Conservation (phyloP, 306 rosid genomes). For the Medicago arabica region DNA sequence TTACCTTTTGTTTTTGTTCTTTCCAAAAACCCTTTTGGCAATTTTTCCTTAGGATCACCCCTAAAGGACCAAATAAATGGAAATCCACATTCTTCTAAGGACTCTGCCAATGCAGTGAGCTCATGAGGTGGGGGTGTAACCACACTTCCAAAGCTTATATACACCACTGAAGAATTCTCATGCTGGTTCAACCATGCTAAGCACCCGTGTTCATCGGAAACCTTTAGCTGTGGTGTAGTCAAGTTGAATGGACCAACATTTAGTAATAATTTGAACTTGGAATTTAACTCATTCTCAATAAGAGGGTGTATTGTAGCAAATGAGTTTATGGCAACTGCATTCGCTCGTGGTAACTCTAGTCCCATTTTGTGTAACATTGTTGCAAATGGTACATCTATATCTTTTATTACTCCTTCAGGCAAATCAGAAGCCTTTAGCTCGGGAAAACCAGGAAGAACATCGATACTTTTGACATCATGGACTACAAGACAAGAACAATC, state of each 20-base stretch:
- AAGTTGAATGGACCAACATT: conserved; percentile 71
- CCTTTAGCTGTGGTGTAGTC: conserved; percentile 33
- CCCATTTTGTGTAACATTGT: conserved; percentile 64
- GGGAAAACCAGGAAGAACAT: conserved; percentile 62
- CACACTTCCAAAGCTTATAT: conserved; percentile 67
- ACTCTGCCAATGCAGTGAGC: conserved; percentile 53
- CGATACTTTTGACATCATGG: conserved; percentile 19
- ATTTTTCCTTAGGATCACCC: conserved; percentile 48
- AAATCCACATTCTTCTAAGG: conserved; percentile 50
- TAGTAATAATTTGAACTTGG: conserved; percentile 44
- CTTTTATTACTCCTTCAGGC: conserved; percentile 52
- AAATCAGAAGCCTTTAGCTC: conserved; percentile 48
- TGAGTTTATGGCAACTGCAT: conserved; percentile 68
- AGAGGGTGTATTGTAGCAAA: conserved; percentile 52
- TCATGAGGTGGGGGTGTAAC: conserved; percentile 65
- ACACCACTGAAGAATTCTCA: conserved; percentile 53
- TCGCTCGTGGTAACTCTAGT: conserved; percentile 56
- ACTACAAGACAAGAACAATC: conserved; percentile 39
- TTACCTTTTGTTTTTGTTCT: conserved; percentile 49
- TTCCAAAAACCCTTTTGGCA: conserved; percentile 51
- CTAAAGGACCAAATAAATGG: conserved; percentile 71
- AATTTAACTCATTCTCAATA: conserved; percentile 38
- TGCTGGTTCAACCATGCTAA: conserved; percentile 64
- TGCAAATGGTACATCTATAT: conserved; percentile 49
- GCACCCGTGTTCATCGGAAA: conserved; percentile 49